Conservation (phyloP, 2,329 filamentous ascomycete genomes). For the Colletotrichum gigasporum region DNA sequence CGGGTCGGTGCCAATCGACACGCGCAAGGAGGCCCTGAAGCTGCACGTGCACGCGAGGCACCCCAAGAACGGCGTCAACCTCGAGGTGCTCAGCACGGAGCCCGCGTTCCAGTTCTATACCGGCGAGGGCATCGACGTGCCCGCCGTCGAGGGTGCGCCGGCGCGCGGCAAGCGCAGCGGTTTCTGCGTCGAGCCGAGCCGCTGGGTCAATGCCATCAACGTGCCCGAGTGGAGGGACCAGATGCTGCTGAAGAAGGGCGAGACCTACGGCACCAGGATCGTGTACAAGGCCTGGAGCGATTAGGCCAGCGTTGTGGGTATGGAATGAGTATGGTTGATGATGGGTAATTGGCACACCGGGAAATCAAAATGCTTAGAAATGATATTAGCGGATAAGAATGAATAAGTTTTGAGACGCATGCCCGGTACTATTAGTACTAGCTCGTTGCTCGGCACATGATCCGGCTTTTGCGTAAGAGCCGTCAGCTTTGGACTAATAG, state of each 20-base stretch:
- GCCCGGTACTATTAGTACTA: too few species aligned
- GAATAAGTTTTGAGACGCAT: constrained; percentile 32
- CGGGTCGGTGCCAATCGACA: constrained; percentile 70
- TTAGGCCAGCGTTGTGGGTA: constrained; percentile 41
- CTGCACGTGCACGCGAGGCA: constrained; percentile 79
- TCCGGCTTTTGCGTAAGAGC: too few species aligned
- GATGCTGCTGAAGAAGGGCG: constrained; percentile 84
- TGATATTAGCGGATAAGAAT: constrained; percentile 31
- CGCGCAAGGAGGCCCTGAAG: constrained; percentile 68
- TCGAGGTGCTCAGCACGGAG: constrained; percentile 91
- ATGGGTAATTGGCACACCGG: not conserved
- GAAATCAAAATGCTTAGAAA: not conserved
- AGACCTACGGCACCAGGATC: constrained; percentile 82
- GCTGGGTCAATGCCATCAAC: constrained; percentile 90
- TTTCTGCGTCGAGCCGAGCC: constrained; percentile 92
- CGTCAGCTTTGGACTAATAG: too few species aligned
- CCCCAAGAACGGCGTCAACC: constrained; percentile 77
- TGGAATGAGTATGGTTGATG: not conserved
- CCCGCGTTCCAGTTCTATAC: constrained; percentile 98
- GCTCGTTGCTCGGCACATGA: too few species aligned
- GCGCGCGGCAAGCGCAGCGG: constrained; percentile 75
- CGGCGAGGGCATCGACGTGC: constrained; percentile 84
- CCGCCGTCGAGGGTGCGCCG: constrained; percentile 68
- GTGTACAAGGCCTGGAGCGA: constrained; percentile 89
- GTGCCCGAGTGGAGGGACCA: constrained; percentile 81